These are phyloP conservation scores for Xylaria sp. DNA, from an alignment of 2,329 filamentous ascomycete genomes.

Conservation along the genomic window DNA sequence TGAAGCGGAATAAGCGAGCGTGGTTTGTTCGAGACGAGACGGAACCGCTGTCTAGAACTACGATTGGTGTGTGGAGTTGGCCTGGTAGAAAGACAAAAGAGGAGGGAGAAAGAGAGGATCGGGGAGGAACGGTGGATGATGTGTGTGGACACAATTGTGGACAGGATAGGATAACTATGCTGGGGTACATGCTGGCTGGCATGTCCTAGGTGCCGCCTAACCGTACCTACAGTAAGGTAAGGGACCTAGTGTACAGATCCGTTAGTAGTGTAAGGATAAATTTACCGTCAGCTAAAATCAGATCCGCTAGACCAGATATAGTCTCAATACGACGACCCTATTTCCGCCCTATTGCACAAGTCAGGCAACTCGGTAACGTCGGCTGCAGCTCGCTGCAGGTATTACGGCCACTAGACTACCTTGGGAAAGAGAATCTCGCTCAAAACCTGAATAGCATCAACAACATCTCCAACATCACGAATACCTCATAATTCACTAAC, in stretches of 20 bases:
- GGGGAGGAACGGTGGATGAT: constrained; percentile 30
- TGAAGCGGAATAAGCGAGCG: constrained; percentile 31
- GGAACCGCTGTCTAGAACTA: constrained; percentile 14
- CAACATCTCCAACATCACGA: background rate
- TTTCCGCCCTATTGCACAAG: background rate
- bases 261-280: no score
- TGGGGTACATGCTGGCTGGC: background rate
- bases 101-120: constrained; percentile 16
- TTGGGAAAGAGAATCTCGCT: background rate
- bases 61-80: constrained; percentile 34
- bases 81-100: constrained; percentile 28
- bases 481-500: background rate
- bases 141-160: constrained; percentile 14
- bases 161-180: background rate
- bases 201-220: background rate
- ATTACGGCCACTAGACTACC: constrained; percentile 5
- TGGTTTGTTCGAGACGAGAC: constrained; percentile 22
- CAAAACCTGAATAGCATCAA: background rate
- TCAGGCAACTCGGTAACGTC: constrained; percentile 16
- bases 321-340: constrained; percentile 6
- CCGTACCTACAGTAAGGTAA: no score
- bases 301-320: constrained; percentile 21
- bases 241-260: no score
- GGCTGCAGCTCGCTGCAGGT: constrained; percentile 1
- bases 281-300: constrained; percentile 14